Base-by-base conservation (phyloP, 768 basidiomycete species). In the Rhizopogon roseolus region DNA sequence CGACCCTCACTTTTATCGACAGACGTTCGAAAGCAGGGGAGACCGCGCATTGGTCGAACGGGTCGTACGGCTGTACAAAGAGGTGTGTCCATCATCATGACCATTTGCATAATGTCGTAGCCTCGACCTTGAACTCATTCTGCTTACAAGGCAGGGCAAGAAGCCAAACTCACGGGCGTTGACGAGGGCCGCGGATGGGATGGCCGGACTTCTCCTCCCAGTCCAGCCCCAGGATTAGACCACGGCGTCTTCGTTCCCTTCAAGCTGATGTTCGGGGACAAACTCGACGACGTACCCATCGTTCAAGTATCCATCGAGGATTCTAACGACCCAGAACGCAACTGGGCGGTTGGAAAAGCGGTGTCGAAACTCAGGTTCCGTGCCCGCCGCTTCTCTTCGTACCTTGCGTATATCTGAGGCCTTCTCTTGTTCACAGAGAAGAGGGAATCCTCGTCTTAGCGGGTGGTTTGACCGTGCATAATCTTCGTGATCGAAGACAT, bases 191-290 rank as follows among this genome's bases (percentile, higher is more conserved):
- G 88, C 13, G 88, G 88, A 2, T 59, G 65, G 52, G 87, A 90
- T 57, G 88, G 87, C 9, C 71, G 86, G 17, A 85, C 86, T 0
- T 84, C 81, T 62, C 44, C 60, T 43, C 46, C 46, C 13, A 14
- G 19, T 48, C 32, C 14, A 36, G 85, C 84, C 0, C 79, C 85
- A 0, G 88, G 88, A 6, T 68, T 90, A 0, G 88, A 90, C 62
- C 88, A 90, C 60, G 90, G 89, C 22, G 87, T 90, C 42, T 91
- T 90, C 64, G 73, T 92, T 11, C 90, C 90, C 2, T 89, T 91
- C 74, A 73, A 76, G 42, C 64, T 85, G 55, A 91, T 91, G 89
- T 90, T 91, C 61, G 85, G 86, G 6, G 78, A 84, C 44, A 76
- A 78, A 44, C 78, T 84, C 53, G 75, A 63, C 25, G 74, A 77